phyloP scores from a whole-genome alignment of 2,329 filamentous ascomycete species.

The Scortechinia acanthostroma region DNA sequence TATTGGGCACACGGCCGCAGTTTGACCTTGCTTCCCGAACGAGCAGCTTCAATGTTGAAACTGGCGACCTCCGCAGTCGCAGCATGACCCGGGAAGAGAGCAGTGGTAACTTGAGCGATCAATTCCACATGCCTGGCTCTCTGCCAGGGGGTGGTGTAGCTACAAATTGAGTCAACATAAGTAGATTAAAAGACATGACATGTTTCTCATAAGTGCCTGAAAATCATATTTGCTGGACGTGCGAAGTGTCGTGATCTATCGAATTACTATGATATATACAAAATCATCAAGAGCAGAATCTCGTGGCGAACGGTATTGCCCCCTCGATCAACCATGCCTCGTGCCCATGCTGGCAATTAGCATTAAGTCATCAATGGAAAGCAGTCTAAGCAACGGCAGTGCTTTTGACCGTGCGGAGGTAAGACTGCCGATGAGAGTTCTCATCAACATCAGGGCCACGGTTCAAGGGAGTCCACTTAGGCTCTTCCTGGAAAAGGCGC shows the following conservation, averaged over 20 bases:
- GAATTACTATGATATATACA: too few relatives aligned
- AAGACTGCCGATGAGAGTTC: conserved; percentile 65
- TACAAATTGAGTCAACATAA: not conserved
- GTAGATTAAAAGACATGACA: too few relatives aligned
- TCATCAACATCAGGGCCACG: conserved; percentile 68
- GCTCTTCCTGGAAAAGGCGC: conserved; percentile 95
- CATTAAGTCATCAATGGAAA: too few relatives aligned
- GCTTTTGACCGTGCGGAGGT: not conserved
- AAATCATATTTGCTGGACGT: too few relatives aligned
- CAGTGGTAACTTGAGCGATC: conserved; percentile 15
- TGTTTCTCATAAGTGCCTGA: too few relatives aligned
- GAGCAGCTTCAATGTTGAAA: conserved; percentile 22
- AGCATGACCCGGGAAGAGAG: conserved; percentile 20
- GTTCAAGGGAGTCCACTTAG: conserved; percentile 94
- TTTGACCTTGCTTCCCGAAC: conserved; percentile 19
- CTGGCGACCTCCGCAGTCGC: conserved; percentile 16
- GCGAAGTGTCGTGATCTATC: too few relatives aligned
- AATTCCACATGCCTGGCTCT: conserved; percentile 26
- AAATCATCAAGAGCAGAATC: too few relatives aligned
- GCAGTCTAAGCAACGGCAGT: not conserved
- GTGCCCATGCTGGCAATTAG: too few relatives aligned
- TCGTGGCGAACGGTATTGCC: too few relatives aligned
- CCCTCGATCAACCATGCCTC: too few relatives aligned
- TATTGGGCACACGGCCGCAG: conserved; percentile 12
- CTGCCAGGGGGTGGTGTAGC: conserved; percentile 15